phyloP scores from a whole-genome alignment of 768 basidiomycete species.

The Neoboletus brunneissimus region DNA sequence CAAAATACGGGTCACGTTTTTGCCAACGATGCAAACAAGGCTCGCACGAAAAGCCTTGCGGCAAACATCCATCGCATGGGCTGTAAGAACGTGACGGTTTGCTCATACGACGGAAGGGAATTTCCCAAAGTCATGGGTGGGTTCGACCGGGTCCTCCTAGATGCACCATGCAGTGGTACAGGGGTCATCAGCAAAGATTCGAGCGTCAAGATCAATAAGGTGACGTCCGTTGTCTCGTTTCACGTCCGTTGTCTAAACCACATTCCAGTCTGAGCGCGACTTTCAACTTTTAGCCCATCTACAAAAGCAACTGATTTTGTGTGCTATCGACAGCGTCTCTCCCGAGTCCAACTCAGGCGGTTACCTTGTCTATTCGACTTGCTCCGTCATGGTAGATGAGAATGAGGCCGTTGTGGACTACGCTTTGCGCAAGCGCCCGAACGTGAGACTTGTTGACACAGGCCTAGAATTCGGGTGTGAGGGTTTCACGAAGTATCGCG shows the following conservation, averaged over 20 bases:
- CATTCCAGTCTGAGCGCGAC: slow-evolving; percentile 80
- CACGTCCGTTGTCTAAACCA: slow-evolving; percentile 2
- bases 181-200: slow-evolving; percentile 98
- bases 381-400: slow-evolving; percentile 97
- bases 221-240: slow-evolving; percentile 29
- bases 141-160: slow-evolving; percentile 94
- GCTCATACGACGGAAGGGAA: slow-evolving; percentile 95
- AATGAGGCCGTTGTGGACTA: slow-evolving; percentile 99
- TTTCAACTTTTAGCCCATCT: slow-evolving; percentile 95
- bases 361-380: slow-evolving; percentile 96
- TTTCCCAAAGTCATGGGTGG: slow-evolving; percentile 99
- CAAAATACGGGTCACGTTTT: slow-evolving; percentile 98
- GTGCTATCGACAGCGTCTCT: slow-evolving; percentile 94
- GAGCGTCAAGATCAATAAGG: slow-evolving; percentile 98
- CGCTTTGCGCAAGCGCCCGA: slow-evolving; percentile 90
- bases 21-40: slow-evolving; percentile 95
- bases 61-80: slow-evolving; percentile 96
- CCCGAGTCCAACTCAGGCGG: slow-evolving; percentile 90
- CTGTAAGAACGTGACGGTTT: slow-evolving; percentile 96
- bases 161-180: slow-evolving; percentile 97
- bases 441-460: slow-evolving; percentile 88
- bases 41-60: slow-evolving; percentile 91
- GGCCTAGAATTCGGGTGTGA: slow-evolving; percentile 91
- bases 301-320: slow-evolving; percentile 97
- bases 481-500: slow-evolving; percentile 87